Evolutionary conservation across 331 rosid species (phyloP), one percentile per base, ranked within the genome.

Genomic region (Malus hybrid): DNA sequence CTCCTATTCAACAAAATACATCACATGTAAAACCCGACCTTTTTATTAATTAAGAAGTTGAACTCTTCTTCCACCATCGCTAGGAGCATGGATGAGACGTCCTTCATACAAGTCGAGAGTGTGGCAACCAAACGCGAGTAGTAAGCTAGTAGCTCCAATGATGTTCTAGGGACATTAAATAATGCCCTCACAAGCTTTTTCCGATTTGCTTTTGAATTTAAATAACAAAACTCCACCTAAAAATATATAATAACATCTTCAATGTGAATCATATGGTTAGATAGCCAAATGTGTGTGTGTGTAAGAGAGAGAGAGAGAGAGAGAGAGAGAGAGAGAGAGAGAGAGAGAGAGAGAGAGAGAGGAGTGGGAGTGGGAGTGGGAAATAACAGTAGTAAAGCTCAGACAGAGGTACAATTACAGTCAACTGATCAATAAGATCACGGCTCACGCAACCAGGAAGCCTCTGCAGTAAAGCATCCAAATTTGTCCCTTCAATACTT

Each of bases 361-460:
- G 75, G 9, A 28, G 39, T 15, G 20, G n/a, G 19, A 70, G 66
- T 56, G 46, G 39, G 27, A 33, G 28, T 39, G 5, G 62, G 42
- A 68, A 56, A 56, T 57, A 62, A 57, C 29, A 67, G 66, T 12
- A 85, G 42, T 7, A 83, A 60, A 62, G 73, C 60, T 70, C 59
- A 70, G 67, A 42, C 14, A 18, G 39, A 76, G 69, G 72, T 61
- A 74, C 1, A 69, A 86, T 89, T 86, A 95, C 99, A 66, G 99
- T 90, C 85, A 95, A 82, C 80, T 92, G 98, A 82, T 95, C 99
- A 24, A 95, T 95, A 83, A 95, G 99, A 78, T 95, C 99, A 71
- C 99, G 98, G 93, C 98, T 90, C 80, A 95, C 99, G 55, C 97
- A 95, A 75, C 99, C 96, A 0, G 98, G 99, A 50, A 95, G 99